Conservation (phyloP, 1,284 basidiomycete genomes). For the Uromyces viciae-fabae region DNA sequence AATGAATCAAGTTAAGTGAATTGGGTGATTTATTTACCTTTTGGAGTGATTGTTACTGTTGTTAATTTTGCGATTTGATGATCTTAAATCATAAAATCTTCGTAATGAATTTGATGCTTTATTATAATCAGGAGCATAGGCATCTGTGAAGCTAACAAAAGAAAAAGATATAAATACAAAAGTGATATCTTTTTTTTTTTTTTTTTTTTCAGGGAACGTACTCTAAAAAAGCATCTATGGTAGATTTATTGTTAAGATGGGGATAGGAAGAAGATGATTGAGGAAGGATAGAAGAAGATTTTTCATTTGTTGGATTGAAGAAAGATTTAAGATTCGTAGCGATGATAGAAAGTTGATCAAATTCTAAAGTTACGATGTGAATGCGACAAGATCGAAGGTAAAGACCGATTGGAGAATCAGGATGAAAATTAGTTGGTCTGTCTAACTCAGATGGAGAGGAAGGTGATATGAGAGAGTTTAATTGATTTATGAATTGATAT, state of each 20-base stretch:
- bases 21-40: too few species aligned
- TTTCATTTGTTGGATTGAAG: background rate
- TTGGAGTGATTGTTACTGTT: too few species aligned
- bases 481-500: too few species aligned
- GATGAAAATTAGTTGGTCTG: constrained; percentile 13
- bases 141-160: constrained; percentile 40
- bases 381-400: constrained; percentile 32
- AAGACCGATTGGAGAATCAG: constrained; percentile 39
- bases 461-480: too few species aligned
- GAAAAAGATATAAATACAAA: background rate
- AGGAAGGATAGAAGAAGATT: background rate
- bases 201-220: too few species aligned
- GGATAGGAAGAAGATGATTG: too few species aligned
- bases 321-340: constrained; percentile 22
- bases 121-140: constrained; percentile 38
- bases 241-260: too few species aligned
- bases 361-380: constrained; percentile 23
- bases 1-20: too few species aligned
- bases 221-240: constrained; percentile 28
- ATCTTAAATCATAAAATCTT: constrained; percentile 35
- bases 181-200: background rate
- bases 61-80: background rate
- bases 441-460: background rate
- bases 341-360: constrained; percentile 32
- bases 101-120: constrained; percentile 21